Conservation (phyloP, 2,329 filamentous ascomycete species). For the Fusarium irregulare region DNA sequence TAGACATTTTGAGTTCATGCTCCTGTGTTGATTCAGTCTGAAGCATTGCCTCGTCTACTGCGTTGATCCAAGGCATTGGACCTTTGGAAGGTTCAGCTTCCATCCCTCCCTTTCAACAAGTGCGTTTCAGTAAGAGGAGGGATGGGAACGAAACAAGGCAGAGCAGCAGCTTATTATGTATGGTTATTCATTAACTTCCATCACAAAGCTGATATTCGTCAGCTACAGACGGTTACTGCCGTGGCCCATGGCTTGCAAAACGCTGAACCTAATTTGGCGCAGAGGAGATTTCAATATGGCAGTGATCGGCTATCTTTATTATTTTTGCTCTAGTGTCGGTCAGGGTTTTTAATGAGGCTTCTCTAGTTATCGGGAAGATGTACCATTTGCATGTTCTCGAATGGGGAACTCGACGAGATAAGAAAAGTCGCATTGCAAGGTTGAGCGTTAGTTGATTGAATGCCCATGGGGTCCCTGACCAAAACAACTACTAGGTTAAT, state of each 20-base stretch:
- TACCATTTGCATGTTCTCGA: constrained; percentile 18
- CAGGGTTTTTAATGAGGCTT: constrained; percentile 9
- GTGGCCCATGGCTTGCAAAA: background rate
- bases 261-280: constrained; percentile 9
- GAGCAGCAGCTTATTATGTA: background rate
- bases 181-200: background rate
- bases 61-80: background rate
- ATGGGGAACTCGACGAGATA: constrained; percentile 13
- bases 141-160: constrained; percentile 2
- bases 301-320: constrained; percentile 2
- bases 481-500: background rate
- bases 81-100: constrained; percentile 7
- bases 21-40: background rate
- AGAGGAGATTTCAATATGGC: background rate
- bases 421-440: constrained; percentile 10
- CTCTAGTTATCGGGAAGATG: constrained; percentile 1
- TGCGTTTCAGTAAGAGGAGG: constrained; percentile 17
- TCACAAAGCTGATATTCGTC: background rate
- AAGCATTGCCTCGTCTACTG: constrained; percentile 7
- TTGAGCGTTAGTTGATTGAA: background rate
- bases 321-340: constrained; percentile 5
- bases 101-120: constrained; percentile 1
- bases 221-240: background rate
- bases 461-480: background rate
- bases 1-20: constrained; percentile 32